Evolutionary conservation across 2,329 filamentous ascomycete genomes (phyloP), one percentile per base, ranked within the genome.

Genomic region (Fusarium luffae): DNA sequence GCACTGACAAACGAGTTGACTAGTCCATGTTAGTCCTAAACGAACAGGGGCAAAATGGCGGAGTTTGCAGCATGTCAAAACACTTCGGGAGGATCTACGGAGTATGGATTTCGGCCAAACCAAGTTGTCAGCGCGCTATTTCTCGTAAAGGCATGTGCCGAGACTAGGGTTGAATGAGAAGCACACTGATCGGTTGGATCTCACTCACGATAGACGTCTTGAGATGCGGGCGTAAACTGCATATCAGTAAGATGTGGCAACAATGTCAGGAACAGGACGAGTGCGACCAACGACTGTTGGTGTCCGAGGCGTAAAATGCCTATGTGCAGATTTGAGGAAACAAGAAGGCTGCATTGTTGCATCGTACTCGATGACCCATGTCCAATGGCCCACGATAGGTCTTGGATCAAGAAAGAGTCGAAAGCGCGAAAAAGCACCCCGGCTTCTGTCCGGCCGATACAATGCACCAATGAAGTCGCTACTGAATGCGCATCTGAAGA

Each of bases 101-200:
- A 69, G 30, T 11, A 48, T 42, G 51, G 46, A 32, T 40, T 49
- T 54, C 42, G 51, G 48, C 41, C 58, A 30, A 43, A 40, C n/a
- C 41, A 59, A 43, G 21, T 46, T 55, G 40, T n/a, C 21, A 59
- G n/a, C 52, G 30, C 27, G 32, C 41, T 55, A 56, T 70, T 70
- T 46, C 68, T 69, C 51, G 40, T 68, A 65, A 54, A 64, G 59
- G 68, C 30, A 70, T 42, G 46, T 65, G 59, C 68, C 68, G 68
- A 70, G 58, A 41, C 68, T 5, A 41, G 66, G 64, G 47, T 63
- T 54, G 34, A 19, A 48, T 44, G 34, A 44, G 48, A 57, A 12
- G 30, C 27, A 50, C 30, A 27, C 28, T 66, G 34, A 14, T 28
- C 46, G 25, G 23, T 51, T 49, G 23, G 44, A 49, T 21, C 23